Evolutionary conservation across 2,329 filamentous ascomycete genomes (phyloP).

Genomic region (Rutstroemia sydowiana): DNA sequence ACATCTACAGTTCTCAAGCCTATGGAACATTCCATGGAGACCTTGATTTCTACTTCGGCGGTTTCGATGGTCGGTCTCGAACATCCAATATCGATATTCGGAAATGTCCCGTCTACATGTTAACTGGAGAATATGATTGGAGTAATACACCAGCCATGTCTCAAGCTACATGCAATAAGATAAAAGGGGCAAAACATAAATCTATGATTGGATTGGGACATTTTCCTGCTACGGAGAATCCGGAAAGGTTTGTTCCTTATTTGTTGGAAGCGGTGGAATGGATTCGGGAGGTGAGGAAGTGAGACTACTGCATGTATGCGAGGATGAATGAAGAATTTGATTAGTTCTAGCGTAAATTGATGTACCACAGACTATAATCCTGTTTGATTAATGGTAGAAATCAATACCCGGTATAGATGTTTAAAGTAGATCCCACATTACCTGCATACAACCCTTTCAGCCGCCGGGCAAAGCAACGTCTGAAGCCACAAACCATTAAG

Average conservation of each 20-base stretch:
- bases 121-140: conserved; percentile 34
- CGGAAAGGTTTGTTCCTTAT: neutral
- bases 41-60: conserved; percentile 44
- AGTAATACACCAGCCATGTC: conserved; percentile 13
- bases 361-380: too few relatives aligned
- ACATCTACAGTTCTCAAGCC: conserved; percentile 41
- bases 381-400: too few relatives aligned
- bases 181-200: neutral
- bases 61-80: conserved; percentile 40
- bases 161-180: conserved; percentile 8
- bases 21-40: conserved; percentile 46
- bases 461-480: too few relatives aligned
- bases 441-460: too few relatives aligned
- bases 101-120: conserved; percentile 42
- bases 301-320: too few relatives aligned
- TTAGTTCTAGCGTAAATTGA: too few relatives aligned
- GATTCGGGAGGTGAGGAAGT: neutral
- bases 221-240: conserved; percentile 1
- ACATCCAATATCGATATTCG: conserved; percentile 39
- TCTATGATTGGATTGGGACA: neutral
- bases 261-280: neutral
- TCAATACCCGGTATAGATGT: too few relatives aligned
- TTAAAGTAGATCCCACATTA: too few relatives aligned
- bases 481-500: too few relatives aligned
- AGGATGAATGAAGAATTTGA: too few relatives aligned